A percentile compares a stretch with the other conserved stretches of the same genome.
phyloP scores from a whole-genome alignment of 805 yeast species.

The Nakazawaea holstii region DNA sequence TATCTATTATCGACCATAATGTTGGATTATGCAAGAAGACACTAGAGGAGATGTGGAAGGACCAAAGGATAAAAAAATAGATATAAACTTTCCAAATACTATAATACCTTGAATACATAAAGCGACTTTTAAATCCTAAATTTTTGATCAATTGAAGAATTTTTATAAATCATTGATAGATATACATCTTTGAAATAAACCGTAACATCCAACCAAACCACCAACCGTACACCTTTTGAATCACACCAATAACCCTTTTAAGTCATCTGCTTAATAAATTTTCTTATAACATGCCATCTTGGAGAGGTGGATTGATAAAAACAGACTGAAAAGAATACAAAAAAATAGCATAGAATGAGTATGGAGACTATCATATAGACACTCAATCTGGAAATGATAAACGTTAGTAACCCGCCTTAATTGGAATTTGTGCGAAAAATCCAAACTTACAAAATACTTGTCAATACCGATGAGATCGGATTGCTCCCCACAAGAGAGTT shows the following conservation, averaged over 20 bases:
- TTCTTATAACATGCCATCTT: slow-evolving; percentile 4
- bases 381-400: background rate
- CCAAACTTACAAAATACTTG: slow-evolving; percentile 5
- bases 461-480: background rate
- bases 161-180: too few relatives aligned
- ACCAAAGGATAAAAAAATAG: slow-evolving; percentile 24
- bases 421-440: too few relatives aligned
- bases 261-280: background rate
- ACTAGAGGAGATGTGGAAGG: slow-evolving; percentile 66
- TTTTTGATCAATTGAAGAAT: background rate
- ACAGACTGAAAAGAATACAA: slow-evolving; percentile 6
- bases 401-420: background rate
- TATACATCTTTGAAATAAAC: background rate
- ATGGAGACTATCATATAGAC: background rate
- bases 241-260: background rate
- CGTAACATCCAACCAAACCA: background rate
- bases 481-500: background rate
- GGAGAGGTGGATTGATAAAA: slow-evolving; percentile 9
- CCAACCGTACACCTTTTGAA: background rate
- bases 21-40: slow-evolving; percentile 75
- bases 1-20: slow-evolving; percentile 81
- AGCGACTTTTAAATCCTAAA: too few relatives aligned
- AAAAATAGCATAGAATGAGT: background rate
- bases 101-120: background rate
- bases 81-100: background rate